A percentile compares a stretch with the other conserved stretches of the same genome.
Evolutionary conservation across 495 filamentous ascomycete species (phyloP).

Genomic region (Hypoxylon intermedium): DNA sequence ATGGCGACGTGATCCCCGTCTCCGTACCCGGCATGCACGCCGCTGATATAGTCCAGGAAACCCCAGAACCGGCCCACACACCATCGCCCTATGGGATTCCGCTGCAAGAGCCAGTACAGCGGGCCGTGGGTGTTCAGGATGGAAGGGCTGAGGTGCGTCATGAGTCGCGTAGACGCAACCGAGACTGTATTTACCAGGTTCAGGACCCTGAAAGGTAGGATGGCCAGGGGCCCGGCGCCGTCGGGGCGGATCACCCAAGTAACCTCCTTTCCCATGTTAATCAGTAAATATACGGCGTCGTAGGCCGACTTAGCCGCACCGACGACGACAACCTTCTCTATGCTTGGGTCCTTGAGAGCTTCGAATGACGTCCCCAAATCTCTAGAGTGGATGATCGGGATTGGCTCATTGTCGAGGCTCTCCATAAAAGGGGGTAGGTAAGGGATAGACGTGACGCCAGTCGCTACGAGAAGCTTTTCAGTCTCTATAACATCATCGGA

Average conservation of each 20-base stretch:
- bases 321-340: constrained; percentile 59
- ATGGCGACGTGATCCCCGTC: constrained; percentile 6
- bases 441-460: constrained; percentile 70
- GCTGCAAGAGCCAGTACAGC: constrained; percentile 35
- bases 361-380: constrained; percentile 51
- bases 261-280: constrained; percentile 65
- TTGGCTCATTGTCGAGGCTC: constrained; percentile 59
- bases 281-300: constrained; percentile 72
- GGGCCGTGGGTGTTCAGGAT: constrained; percentile 41
- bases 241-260: constrained; percentile 76
- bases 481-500: constrained; percentile 15
- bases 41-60: constrained; percentile 14
- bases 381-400: constrained; percentile 67
- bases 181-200: constrained; percentile 35
- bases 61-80: constrained; percentile 18
- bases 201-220: constrained; percentile 41
- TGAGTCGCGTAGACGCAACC: constrained; percentile 25
- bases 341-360: constrained; percentile 27
- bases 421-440: constrained; percentile 57
- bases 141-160: constrained; percentile 34
- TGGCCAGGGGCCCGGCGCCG: constrained; percentile 66
- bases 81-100: constrained; percentile 17
- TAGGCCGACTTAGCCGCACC: constrained; percentile 77
- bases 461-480: constrained; percentile 71
- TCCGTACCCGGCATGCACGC: constrained; percentile 17